Evolutionary conservation across 768 basidiomycete species (phyloP), one percentile per base, ranked within the genome.

Genomic region (Albatrellus ellisii): DNA sequence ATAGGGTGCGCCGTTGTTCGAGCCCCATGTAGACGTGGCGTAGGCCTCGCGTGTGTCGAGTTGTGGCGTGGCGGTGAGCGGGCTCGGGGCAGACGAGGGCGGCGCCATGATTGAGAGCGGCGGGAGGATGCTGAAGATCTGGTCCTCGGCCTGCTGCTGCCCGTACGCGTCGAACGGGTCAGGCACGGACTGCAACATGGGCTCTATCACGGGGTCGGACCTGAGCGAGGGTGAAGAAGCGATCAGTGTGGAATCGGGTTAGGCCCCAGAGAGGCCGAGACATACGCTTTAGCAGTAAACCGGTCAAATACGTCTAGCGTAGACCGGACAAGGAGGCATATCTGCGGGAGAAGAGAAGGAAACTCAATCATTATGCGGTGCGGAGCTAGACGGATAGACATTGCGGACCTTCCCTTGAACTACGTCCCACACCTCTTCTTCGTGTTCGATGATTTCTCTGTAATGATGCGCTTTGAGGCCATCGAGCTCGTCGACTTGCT

Each of bases 131-230:
- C 78, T 87, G 63, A 94, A 94, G 49, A 95, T 91, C 56, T 89
- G 81, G 53, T 90, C 82, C 58, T 91, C 86, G 31, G 84, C 69
- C 52, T 82, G 85, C 2, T 83, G 80, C 17, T 85, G 84, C 4
- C 87, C 88, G 53, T 94, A 94, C 0, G 87, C 74, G 49, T 94
- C 90, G 48, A 94, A 94, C 25, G 91, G 87, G 57, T 95, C 91
- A 15, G 90, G 90, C 36, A 92, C 72, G 6, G 82, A 73, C 59
- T 88, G 80, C 2, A 97, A 66, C 77, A 97, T 83, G 1, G 83
- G 83, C 56, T 97, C 90, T 42, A 97, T 76, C 31, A 87, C 69
- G 22, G 88, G 85, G 60, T 97, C 91, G 46, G 85, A 86, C 39
- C 81, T 82, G 54, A 26, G 35, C 47, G 42, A 34, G 37, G 31